Percentiles rank a stretch among this genome's conserved stretches.
These are phyloP conservation scores for Aspergillus clavatus DNA, from an alignment of 2,329 filamentous ascomycete species.

Conservation along the genomic window DNA sequence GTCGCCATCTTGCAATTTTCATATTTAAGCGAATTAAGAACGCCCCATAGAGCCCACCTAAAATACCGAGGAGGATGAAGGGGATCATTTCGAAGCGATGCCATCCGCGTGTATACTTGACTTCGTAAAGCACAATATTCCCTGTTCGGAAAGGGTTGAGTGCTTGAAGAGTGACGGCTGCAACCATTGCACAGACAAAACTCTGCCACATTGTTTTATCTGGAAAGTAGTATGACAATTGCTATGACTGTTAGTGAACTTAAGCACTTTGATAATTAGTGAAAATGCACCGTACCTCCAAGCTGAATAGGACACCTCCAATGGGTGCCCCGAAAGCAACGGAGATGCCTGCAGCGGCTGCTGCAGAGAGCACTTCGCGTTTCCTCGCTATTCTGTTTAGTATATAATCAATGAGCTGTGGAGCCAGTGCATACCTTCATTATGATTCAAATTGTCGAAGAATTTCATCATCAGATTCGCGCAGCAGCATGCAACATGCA, in stretches of 20 bases:
- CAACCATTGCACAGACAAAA: slow-evolving; percentile 99
- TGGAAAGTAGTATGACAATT: slow-evolving; percentile 94
- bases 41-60: slow-evolving; percentile 90
- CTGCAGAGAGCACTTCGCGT: slow-evolving; percentile 85
- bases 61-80: slow-evolving; percentile 77
- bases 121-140: slow-evolving; percentile 92
- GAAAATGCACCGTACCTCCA: slow-evolving; percentile 68
- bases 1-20: slow-evolving; percentile 75
- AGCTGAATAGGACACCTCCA: slow-evolving; percentile 87
- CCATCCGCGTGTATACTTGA: slow-evolving; percentile 87
- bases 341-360: slow-evolving; percentile 85
- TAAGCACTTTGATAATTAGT: not conserved
- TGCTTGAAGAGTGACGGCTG: slow-evolving; percentile 85
- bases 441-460: slow-evolving; percentile 72
- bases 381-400: slow-evolving; percentile 64
- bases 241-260: slow-evolving; percentile 44
- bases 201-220: slow-evolving; percentile 99
- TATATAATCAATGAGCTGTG: not conserved
- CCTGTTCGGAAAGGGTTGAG: slow-evolving; percentile 93
- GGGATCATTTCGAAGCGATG: slow-evolving; percentile 90
- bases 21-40: slow-evolving; percentile 95
- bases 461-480: slow-evolving; percentile 91
- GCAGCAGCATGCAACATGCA: slow-evolving; percentile 95
- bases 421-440: slow-evolving; percentile 63
- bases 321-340: slow-evolving; percentile 93